Percentiles rank a stretch among this genome's conserved stretches.
Evolutionary conservation across 1,284 basidiomycete genomes (phyloP).

Genomic region (Marasmius fiardii): DNA sequence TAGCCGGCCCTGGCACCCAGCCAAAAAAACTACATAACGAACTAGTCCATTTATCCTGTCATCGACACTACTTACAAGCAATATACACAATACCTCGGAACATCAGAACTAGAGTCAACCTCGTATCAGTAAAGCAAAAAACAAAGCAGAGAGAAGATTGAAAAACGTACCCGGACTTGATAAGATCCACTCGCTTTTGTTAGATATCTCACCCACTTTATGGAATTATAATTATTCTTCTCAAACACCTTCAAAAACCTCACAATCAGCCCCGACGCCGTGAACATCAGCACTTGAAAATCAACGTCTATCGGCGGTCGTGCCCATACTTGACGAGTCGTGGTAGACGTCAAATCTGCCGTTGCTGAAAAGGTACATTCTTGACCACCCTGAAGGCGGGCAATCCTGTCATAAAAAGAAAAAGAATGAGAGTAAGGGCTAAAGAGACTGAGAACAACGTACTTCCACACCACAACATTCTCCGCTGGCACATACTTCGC

Average conservation of each 20-base stretch:
- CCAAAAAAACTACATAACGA: no score
- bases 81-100: no score
- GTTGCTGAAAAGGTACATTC: slow-evolving; percentile 87
- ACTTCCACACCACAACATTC: slow-evolving; percentile 99
- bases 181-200: slow-evolving; percentile 87
- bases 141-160: neutral
- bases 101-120: neutral
- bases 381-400: slow-evolving; percentile 88
- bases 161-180: slow-evolving; percentile 72
- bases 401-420: slow-evolving; percentile 58
- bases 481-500: slow-evolving; percentile 96
- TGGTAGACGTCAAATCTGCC: slow-evolving; percentile 84
- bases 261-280: slow-evolving; percentile 92
- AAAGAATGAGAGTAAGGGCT: neutral
- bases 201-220: slow-evolving; percentile 91
- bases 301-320: slow-evolving; percentile 97
- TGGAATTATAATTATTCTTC: slow-evolving; percentile 88
- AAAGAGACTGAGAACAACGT: slow-evolving; percentile 31
- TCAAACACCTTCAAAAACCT: slow-evolving; percentile 98
- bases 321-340: slow-evolving; percentile 92
- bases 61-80: no score
- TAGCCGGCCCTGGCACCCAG: no score
- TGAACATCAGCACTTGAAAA: slow-evolving; percentile 99
- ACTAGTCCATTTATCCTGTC: no score
- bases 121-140: neutral